These are phyloP conservation scores for Hamigera avellanea DNA, from an alignment of 495 filamentous ascomycete species.

Conservation along the genomic window DNA sequence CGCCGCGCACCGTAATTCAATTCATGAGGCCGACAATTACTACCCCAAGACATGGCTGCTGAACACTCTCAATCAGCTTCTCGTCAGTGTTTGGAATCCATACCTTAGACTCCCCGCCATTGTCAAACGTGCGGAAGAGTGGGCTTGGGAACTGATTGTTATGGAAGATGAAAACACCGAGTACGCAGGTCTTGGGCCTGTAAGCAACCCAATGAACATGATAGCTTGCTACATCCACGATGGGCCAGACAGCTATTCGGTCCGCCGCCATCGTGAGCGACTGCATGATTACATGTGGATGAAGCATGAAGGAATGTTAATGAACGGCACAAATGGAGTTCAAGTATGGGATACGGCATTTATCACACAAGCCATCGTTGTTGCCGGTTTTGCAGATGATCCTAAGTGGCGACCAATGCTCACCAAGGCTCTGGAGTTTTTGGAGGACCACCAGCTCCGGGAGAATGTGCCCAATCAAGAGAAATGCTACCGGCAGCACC, in stretches of 20 bases:
- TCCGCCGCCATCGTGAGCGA: conserved; percentile 68
- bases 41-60: conserved; percentile 83
- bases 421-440: conserved; percentile 68
- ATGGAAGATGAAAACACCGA: conserved; percentile 90
- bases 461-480: conserved; percentile 71
- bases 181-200: conserved; percentile 75
- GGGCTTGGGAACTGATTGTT: conserved; percentile 64
- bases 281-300: conserved; percentile 86
- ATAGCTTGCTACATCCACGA: conserved; percentile 74
- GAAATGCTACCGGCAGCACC: conserved; percentile 78
- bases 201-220: conserved; percentile 81
- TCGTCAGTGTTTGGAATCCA: conserved; percentile 71
- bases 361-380: conserved; percentile 67
- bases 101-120: conserved; percentile 50
- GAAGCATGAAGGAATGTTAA: conserved; percentile 82
- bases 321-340: conserved; percentile 93
- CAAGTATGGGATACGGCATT: conserved; percentile 96
- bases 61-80: conserved; percentile 58
- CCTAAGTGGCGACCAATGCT: conserved; percentile 77
- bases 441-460: conserved; percentile 84
- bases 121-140: conserved; percentile 56
- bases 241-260: conserved; percentile 64
- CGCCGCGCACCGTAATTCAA: conserved; percentile 66
- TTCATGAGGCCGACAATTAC: conserved; percentile 73
- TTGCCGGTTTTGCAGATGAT: conserved; percentile 66